Base-by-base conservation (phyloP, 2,329 filamentous ascomycete genomes). In the Sporothrix humicola region DNA sequence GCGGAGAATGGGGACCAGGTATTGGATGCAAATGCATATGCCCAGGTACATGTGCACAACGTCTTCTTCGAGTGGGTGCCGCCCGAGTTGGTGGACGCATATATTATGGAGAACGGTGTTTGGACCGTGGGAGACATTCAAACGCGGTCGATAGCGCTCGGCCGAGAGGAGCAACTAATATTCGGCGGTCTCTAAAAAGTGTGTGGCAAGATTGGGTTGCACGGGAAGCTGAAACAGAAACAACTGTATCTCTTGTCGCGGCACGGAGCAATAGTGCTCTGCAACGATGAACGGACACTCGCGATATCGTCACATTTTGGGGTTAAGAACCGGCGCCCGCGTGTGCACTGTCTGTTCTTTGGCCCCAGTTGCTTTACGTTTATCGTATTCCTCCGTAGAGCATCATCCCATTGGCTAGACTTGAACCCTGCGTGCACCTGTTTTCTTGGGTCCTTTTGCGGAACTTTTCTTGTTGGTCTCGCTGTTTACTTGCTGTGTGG, bases 11-110 rank as follows among this genome's bases (percentile, higher is more conserved):
- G 74, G 10, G 42, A 26, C 9, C 59, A 23, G 12, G 31, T 7
- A 37, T 37, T 37, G 31, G 31, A 37, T 37, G 54, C 12, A 12
- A 26, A 10, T 3, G 54, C 44, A 23, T 42, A 48, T 20, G 23
- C 76, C 2, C 74, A 75, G n/a, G 75, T 85, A 13, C 74, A 76
- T 17, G 81, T 87, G 69, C 82, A 79, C 56, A 88, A 88, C 76
- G 77, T 86, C n/a, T 89, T 88, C 74, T 90, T 90, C 68, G 89
- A 91, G 80, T 90, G 88, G 88, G 82, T 90, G 58, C 83, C 86
- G 1, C 78, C 84, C 0, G 73, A 77, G 9, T 78, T 89, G 58
- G 81, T 91, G 6, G 84, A 90, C 77, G 79, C 80, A 0, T 90
- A 89, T 77, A 79, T 89, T 46, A 88, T 86, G 2, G 88, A 91